phyloP scores from a whole-genome alignment of 768 basidiomycete genomes.

The Tephrocybe rancida region DNA sequence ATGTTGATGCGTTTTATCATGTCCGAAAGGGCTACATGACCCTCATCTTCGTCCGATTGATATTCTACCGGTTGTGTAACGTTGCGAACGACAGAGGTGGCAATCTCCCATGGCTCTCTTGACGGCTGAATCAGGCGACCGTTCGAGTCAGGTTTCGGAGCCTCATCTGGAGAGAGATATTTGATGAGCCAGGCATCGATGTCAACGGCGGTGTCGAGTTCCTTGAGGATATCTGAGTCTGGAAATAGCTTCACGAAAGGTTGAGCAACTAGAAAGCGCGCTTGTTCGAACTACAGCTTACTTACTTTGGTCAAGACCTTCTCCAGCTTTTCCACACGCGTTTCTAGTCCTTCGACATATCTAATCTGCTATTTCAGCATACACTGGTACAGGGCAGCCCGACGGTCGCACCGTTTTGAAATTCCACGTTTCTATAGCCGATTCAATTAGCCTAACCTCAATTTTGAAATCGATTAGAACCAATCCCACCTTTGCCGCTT shows the following conservation, averaged over 20 bases:
- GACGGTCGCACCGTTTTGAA: conserved; percentile 52
- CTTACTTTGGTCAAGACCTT: conserved; percentile 47
- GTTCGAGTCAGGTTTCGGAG: neutral
- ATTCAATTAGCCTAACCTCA: neutral
- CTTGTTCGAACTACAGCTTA: neutral
- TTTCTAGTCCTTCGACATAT: conserved; percentile 64
- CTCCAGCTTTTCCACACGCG: conserved; percentile 62
- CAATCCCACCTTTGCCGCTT: conserved; percentile 69
- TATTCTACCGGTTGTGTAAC: conserved; percentile 22
- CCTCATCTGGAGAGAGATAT: neutral
- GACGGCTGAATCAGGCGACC: neutral
- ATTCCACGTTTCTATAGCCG: conserved; percentile 56
- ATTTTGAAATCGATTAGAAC: too few species aligned
- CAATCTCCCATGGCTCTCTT: conserved; percentile 24
- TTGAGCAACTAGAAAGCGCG: neutral
- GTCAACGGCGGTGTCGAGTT: conserved; percentile 42
- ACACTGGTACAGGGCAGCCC: neutral
- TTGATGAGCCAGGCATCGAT: conserved; percentile 15
- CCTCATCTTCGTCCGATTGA: conserved; percentile 36
- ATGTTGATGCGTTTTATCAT: conserved; percentile 35
- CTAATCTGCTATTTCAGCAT: conserved; percentile 25
- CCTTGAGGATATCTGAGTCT: conserved; percentile 60
- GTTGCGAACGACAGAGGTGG: conserved; percentile 36
- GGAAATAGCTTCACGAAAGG: conserved; percentile 61
- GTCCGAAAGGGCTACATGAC: conserved; percentile 27